Base-by-base conservation (phyloP, 2,329 filamentous ascomycete species). In the Penicillium sp. region DNA sequence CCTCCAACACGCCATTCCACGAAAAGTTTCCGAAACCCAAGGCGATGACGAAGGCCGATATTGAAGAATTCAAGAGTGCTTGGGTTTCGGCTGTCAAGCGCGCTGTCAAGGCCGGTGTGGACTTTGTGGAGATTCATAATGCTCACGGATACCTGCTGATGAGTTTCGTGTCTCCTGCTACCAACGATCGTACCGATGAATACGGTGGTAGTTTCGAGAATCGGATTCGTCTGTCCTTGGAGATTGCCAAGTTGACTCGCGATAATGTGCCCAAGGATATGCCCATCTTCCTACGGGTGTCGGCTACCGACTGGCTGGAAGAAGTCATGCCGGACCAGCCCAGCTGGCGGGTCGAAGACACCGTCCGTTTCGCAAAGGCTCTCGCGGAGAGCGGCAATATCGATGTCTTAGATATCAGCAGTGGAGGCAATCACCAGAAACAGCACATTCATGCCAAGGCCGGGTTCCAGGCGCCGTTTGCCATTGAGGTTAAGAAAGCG, bases 331-430 rank as follows among this genome's bases (percentile, higher is more conserved):
- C 80, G 38, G 74, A 81, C 22, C 78, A 81, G 11, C 84, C 87
- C 65, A 86, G 84, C 68, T 95, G 91, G 91, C 89, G 83, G 0
- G 67, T 86, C 2, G 83, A 87, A 16, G 83, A 94, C 57, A 87
- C 86, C 0, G 81, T 86, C 33, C 80, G 80, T 52, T 83, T 95
- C 1, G 88, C 90, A 0, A 73, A 81, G 72, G 79, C 89, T 10
- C 84, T 97, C 0, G 89, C 91, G 0, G 85, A 84, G 0, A 81
- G 83, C 13, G 93, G 93, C 33, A 66, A 69, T 6, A 84, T 97
- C 46, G 93, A 97, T 73, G 80, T 96, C 16, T 82, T 97, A 33
- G 93, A 97, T 74, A 86, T 96, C 59, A 92, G 88, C 68, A 88
- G 87, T 0, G 92, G 88, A 37, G 93, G 91, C 42, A 90, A 91